Evolutionary conservation across 2,329 filamentous ascomycete species (phyloP).

Genomic region (Alternaria brassicicola): DNA sequence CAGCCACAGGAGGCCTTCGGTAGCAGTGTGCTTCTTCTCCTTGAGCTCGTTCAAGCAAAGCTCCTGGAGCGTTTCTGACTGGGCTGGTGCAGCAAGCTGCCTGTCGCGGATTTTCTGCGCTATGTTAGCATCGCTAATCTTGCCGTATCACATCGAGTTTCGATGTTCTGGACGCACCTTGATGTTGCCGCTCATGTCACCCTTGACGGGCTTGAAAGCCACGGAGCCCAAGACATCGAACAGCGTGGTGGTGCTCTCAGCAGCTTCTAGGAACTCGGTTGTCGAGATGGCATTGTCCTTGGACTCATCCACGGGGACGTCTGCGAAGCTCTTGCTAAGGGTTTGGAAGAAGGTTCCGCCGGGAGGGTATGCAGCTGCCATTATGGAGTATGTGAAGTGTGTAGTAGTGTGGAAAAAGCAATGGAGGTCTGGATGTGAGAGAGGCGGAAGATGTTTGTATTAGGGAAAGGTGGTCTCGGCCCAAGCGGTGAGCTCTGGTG

Average conservation of each 20-base stretch:
- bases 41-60: slow-evolving; percentile 88
- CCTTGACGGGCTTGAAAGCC: slow-evolving; percentile 90
- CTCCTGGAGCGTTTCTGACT: slow-evolving; percentile 83
- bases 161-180: slow-evolving; percentile 64
- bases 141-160: neutral
- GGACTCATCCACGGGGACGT: slow-evolving; percentile 76
- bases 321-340: slow-evolving; percentile 80
- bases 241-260: slow-evolving; percentile 82
- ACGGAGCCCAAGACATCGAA: slow-evolving; percentile 73
- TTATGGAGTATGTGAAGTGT: slow-evolving; percentile 18
- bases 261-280: slow-evolving; percentile 86
- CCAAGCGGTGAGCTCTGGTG: slow-evolving; percentile 24
- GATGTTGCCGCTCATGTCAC: slow-evolving; percentile 88
- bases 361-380: slow-evolving; percentile 52
- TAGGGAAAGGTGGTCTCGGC: slow-evolving; percentile 15
- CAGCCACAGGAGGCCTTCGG: slow-evolving; percentile 91
- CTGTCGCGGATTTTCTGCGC: slow-evolving; percentile 85
- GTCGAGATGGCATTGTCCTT: slow-evolving; percentile 82
- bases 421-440: neutral
- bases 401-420: neutral
- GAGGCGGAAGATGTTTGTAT: slow-evolving; percentile 1
- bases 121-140: neutral
- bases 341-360: slow-evolving; percentile 85
- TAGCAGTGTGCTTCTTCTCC: slow-evolving; percentile 84
- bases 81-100: slow-evolving; percentile 75